phyloP scores from a whole-genome alignment of 2,329 filamentous ascomycete species.

The Scorias spongiosa region DNA sequence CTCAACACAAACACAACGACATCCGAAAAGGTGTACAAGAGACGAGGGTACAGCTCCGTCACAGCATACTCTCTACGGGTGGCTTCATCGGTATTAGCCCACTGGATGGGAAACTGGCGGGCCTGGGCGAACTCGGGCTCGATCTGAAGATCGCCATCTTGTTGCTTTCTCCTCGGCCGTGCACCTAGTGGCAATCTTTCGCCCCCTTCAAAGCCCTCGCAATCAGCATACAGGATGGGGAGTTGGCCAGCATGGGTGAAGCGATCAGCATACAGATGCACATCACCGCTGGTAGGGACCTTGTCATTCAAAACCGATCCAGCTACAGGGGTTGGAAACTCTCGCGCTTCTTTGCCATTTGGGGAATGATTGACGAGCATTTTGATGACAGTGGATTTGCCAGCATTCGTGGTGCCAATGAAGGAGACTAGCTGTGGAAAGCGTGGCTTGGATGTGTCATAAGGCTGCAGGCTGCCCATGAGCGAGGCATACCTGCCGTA shows the following conservation, averaged over 20 bases:
- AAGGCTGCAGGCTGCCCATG: slow-evolving; percentile 17
- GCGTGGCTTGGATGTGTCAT: not conserved
- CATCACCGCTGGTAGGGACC: slow-evolving; percentile 32
- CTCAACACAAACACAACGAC: slow-evolving; percentile 23
- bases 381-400: slow-evolving; percentile 33
- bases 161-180: slow-evolving; percentile 1
- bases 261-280: slow-evolving; percentile 36
- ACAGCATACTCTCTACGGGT: slow-evolving; percentile 17
- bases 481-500: slow-evolving; percentile 26
- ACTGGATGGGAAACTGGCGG: not conserved
- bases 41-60: slow-evolving; percentile 20
- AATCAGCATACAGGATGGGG: slow-evolving; percentile 34
- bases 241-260: slow-evolving; percentile 16
- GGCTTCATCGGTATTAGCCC: not conserved
- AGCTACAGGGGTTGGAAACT: slow-evolving; percentile 25
- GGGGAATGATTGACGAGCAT: slow-evolving; percentile 23
- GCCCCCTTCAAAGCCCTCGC: slow-evolving; percentile 35
- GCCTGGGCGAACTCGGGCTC: slow-evolving; percentile 1
- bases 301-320: slow-evolving; percentile 16
- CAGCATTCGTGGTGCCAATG: slow-evolving; percentile 17
- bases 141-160: not conserved
- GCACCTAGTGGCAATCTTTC: slow-evolving; percentile 22
- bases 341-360: slow-evolving; percentile 10
- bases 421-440: slow-evolving; percentile 8
- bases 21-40: slow-evolving; percentile 26